Evolutionary conservation across 208 protist species (phyloP).

Genomic region (Wallacemonas collosoma): DNA sequence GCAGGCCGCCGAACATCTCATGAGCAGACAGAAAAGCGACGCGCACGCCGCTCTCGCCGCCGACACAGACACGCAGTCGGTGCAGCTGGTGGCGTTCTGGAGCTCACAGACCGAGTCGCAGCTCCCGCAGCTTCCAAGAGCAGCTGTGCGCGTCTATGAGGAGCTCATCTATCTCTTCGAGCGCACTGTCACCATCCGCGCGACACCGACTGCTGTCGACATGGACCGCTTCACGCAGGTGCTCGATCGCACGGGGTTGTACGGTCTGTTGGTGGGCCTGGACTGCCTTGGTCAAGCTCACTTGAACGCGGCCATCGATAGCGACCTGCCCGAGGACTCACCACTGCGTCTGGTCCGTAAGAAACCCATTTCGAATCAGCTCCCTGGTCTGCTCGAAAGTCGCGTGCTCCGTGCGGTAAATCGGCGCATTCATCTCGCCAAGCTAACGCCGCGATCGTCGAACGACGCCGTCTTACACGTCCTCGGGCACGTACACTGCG

Average conservation of each 20-base stretch:
- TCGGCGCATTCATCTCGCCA: constrained; percentile 22
- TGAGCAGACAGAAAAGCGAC: background rate
- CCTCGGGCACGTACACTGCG: constrained; percentile 60
- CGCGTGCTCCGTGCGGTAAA: constrained; percentile 30
- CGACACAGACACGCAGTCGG: background rate
- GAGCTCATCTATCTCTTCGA: constrained; percentile 69
- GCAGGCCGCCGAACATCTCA: background rate
- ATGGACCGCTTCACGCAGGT: constrained; percentile 31
- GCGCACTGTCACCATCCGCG: constrained; percentile 44
- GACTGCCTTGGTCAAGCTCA: constrained; percentile 45
- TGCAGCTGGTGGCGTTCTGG: constrained; percentile 20
- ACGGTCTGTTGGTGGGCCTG: constrained; percentile 56
- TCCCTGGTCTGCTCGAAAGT: constrained; percentile 43
- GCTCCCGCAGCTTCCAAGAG: constrained; percentile 25
- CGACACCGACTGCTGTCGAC: constrained; percentile 30
- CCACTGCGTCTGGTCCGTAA: background rate
- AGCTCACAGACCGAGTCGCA: constrained; percentile 18
- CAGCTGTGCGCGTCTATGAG: constrained; percentile 54
- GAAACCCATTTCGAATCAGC: background rate
- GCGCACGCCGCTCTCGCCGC: background rate
- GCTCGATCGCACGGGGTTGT: constrained; percentile 48
- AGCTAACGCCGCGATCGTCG: constrained; percentile 27
- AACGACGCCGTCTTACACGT: constrained; percentile 53
- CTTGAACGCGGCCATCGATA: constrained; percentile 9
- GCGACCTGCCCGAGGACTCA: background rate